phyloP scores from a whole-genome alignment of 345 rosid species.

The Ricinus communis region DNA sequence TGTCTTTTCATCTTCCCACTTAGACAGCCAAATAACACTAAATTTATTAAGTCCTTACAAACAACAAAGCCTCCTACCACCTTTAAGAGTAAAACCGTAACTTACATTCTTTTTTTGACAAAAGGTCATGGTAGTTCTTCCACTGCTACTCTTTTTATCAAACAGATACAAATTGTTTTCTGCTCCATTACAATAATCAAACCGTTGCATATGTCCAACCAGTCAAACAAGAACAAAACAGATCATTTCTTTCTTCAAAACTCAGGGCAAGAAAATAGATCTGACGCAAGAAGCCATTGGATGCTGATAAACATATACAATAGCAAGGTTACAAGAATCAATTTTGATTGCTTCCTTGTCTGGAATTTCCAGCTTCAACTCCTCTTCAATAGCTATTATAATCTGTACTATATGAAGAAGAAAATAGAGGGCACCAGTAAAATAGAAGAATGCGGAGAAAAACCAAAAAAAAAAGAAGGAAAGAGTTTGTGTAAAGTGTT shows the following conservation, averaged over 20 bases:
- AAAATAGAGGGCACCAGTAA: too few relatives aligned
- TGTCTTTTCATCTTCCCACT: too few relatives aligned
- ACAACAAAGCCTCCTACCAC: too few relatives aligned
- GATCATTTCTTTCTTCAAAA: slow-evolving; percentile 13
- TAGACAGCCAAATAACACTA: too few relatives aligned
- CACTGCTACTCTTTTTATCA: slow-evolving; percentile 22
- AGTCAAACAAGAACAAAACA: slow-evolving; percentile 13
- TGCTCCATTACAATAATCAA: slow-evolving; percentile 26
- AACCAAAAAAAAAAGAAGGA: too few relatives aligned
- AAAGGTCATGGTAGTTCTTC: slow-evolving; percentile 9
- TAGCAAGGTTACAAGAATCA: slow-evolving; percentile 76
- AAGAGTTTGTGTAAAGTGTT: too few relatives aligned
- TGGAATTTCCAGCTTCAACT: slow-evolving; percentile 92
- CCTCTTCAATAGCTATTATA: slow-evolving; percentile 95
- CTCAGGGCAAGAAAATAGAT: slow-evolving; percentile 10
- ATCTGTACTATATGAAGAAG: too few relatives aligned
- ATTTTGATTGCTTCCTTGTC: slow-evolving; percentile 95
- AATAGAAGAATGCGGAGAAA: too few relatives aligned
- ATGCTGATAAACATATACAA: slow-evolving; percentile 80
- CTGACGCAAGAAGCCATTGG: slow-evolving; percentile 66
- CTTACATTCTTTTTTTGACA: too few relatives aligned
- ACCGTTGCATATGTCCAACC: slow-evolving; percentile 16
- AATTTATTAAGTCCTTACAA: too few relatives aligned
- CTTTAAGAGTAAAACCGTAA: too few relatives aligned
- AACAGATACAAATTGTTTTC: slow-evolving; percentile 37